Percentiles rank a stretch among this genome's conserved stretches.
Evolutionary conservation across 768 basidiomycete species (phyloP).

Genomic region (Fomitopsis serialis): DNA sequence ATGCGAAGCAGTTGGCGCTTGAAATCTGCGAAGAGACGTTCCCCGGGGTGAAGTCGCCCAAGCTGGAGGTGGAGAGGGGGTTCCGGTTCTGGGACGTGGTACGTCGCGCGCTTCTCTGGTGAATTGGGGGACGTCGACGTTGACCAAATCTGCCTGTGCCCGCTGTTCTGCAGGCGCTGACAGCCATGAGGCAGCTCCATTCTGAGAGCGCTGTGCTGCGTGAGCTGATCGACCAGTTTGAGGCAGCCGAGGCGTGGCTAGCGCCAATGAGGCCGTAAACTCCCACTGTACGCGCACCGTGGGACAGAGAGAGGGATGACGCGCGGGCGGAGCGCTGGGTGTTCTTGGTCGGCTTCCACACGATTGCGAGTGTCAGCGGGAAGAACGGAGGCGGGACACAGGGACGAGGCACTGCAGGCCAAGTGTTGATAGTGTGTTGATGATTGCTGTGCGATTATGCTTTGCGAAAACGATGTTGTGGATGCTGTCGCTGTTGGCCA

Average conservation of each 20-base stretch:
- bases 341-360: slow-evolving; percentile 1
- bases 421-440: background rate
- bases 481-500: background rate
- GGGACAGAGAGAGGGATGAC: slow-evolving; percentile 7
- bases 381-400: slow-evolving; percentile 2
- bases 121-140: background rate
- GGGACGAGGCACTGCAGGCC: background rate
- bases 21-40: slow-evolving; percentile 94
- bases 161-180: slow-evolving; percentile 53
- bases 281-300: slow-evolving; percentile 5
- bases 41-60: slow-evolving; percentile 83
- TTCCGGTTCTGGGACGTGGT: slow-evolving; percentile 99
- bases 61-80: slow-evolving; percentile 88
- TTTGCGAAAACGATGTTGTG: background rate
- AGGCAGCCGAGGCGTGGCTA: slow-evolving; percentile 92
- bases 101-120: slow-evolving; percentile 32
- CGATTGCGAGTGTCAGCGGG: no score
- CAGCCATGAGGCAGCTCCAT: slow-evolving; percentile 86
- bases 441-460: background rate
- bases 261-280: slow-evolving; percentile 82
- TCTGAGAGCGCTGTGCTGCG: slow-evolving; percentile 74
- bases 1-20: slow-evolving; percentile 83
- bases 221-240: slow-evolving; percentile 93
- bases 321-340: slow-evolving; percentile 2
- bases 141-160: background rate